Conservation (phyloP, 305 asterid species). For the Plantago coronopus region DNA sequence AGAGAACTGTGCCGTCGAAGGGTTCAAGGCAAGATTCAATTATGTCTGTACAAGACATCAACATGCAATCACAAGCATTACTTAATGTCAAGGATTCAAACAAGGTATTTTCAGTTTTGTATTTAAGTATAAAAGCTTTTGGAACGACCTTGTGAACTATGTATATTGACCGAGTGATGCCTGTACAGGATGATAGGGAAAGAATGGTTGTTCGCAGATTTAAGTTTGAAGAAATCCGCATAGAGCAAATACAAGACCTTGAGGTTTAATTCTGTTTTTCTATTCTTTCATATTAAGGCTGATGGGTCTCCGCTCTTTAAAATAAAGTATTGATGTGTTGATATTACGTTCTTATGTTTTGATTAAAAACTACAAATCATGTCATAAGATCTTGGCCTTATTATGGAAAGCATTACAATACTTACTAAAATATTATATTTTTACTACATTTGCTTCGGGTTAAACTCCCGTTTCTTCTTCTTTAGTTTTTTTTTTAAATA, state of each 20-base stretch:
- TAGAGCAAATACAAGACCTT: conserved; percentile 97
- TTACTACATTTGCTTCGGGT: no score
- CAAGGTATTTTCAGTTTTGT: conserved; percentile 45
- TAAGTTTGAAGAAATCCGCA: conserved; percentile 89
- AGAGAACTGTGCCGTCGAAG: conserved; percentile 72
- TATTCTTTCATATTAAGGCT: conserved; percentile 11
- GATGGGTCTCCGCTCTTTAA: conserved; percentile 17
- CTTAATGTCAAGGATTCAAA: conserved; percentile 82
- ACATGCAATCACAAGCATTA: conserved; percentile 77
- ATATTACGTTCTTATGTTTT: neutral
- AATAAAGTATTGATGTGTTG: neutral
- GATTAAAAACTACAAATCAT: neutral
- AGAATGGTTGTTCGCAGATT: conserved; percentile 81
- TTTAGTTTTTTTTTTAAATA: neutral
- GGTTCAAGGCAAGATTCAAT: conserved; percentile 78
- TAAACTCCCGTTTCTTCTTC: neutral
- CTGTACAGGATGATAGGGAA: conserved; percentile 90
- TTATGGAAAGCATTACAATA: neutral
- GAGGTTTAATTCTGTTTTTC: conserved; percentile 49
- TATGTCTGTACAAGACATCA: conserved; percentile 79
- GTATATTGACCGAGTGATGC: conserved; percentile 21
- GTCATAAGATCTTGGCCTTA: neutral
- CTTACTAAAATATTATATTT: no score
- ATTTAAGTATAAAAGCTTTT: neutral
- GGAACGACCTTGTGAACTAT: neutral